These are phyloP conservation scores for Geotrichum australiense DNA, from an alignment of 1,139 yeast genomes.

Conservation along the genomic window DNA sequence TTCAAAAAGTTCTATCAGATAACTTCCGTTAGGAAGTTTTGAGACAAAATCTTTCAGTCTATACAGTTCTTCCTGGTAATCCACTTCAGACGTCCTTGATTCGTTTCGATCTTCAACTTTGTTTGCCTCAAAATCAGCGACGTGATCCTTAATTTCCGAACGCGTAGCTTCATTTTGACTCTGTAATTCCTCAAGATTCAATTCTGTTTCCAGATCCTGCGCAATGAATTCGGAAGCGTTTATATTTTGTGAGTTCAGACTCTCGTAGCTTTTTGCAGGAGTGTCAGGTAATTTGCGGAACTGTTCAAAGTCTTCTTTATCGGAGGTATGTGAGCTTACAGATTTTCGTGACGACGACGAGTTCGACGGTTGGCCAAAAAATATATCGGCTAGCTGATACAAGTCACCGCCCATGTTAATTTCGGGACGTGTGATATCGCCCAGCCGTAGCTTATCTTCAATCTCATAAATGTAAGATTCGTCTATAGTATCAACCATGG, in stretches of 20 bases:
- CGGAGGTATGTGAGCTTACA: not conserved
- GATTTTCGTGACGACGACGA: not conserved
- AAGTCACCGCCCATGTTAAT: slow-evolving; percentile 2
- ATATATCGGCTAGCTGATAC: slow-evolving; percentile 1
- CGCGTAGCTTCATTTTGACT: too few species aligned
- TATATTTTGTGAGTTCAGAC: slow-evolving; percentile 1
- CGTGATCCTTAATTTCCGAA: too few species aligned
- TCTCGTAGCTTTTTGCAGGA: not conserved
- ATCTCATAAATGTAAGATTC: slow-evolving; percentile 4
- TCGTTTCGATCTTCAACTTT: too few species aligned
- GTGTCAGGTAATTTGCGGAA: not conserved
- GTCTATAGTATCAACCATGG: slow-evolving; percentile 2
- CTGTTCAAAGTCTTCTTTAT: not conserved
- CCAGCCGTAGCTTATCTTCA: slow-evolving; percentile 2
- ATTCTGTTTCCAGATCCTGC: too few species aligned
- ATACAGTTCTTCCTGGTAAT: slow-evolving; percentile 5
- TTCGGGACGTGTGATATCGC: not conserved
- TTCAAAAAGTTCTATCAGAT: slow-evolving; percentile 12
- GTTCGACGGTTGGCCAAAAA: too few species aligned
- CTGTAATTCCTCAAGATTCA: too few species aligned
- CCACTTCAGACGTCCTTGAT: too few species aligned
- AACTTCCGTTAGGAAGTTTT: slow-evolving; percentile 13
- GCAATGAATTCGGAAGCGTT: too few species aligned
- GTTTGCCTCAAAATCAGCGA: too few species aligned
- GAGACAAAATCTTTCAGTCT: slow-evolving; percentile 9